These are phyloP conservation scores for Maudiozyma pseudohumilis DNA, from an alignment of 805 yeast genomes.

Conservation along the genomic window DNA sequence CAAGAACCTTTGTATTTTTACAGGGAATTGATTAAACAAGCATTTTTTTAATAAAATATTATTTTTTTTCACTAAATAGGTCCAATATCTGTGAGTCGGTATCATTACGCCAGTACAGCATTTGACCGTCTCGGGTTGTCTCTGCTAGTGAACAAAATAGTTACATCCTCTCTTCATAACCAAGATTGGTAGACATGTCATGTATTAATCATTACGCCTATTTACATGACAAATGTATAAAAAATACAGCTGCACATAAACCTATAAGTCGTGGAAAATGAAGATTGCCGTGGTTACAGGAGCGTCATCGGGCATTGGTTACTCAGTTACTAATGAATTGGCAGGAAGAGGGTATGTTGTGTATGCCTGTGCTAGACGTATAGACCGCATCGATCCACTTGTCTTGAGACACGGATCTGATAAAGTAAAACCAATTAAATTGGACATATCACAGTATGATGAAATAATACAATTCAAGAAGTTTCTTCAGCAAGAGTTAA, in stretches of 20 bases:
- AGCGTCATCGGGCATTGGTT: slow-evolving; percentile 51
- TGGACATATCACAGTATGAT: slow-evolving; percentile 49
- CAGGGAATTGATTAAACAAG: too few relatives aligned
- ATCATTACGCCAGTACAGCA: too few relatives aligned
- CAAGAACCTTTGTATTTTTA: too few relatives aligned
- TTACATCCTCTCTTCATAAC: too few relatives aligned
- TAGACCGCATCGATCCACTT: slow-evolving; percentile 44
- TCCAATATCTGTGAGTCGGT: too few relatives aligned
- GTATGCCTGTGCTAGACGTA: slow-evolving; percentile 64
- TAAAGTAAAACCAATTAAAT: slow-evolving; percentile 36
- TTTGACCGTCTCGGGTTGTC: too few relatives aligned
- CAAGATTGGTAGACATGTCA: too few relatives aligned
- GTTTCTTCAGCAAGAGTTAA: slow-evolving; percentile 30
- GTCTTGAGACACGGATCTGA: slow-evolving; percentile 21
- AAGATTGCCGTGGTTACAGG: slow-evolving; percentile 49
- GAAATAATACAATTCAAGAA: slow-evolving; percentile 37
- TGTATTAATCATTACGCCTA: not conserved
- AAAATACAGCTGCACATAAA: not conserved
- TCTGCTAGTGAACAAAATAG: not conserved
- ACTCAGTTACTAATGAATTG: slow-evolving; percentile 35
- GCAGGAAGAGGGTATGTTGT: slow-evolving; percentile 46
- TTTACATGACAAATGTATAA: too few relatives aligned
- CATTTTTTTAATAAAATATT: too few relatives aligned
- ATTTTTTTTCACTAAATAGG: too few relatives aligned
- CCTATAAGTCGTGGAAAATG: not conserved